Evolutionary conservation across 2,329 filamentous ascomycete species (phyloP), one percentile per base, ranked within the genome.

Genomic region (Trichoderma asperellum): DNA sequence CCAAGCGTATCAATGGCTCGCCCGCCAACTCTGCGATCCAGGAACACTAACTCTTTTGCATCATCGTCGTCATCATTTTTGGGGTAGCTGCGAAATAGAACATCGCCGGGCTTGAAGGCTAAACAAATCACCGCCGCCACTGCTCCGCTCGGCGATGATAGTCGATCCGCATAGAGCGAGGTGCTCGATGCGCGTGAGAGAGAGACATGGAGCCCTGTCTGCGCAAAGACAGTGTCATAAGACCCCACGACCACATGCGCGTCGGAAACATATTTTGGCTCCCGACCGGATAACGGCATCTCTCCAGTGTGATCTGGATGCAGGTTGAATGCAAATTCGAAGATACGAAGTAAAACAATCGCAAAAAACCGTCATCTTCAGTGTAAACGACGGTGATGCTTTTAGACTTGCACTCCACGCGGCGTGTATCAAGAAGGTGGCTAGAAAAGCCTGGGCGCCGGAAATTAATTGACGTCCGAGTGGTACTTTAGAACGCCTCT

Each of bases 271-370:
- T 57, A 65, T 57, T 43, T 27, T 65, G 62, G 53, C 12, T 47
- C 14, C 62, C 62, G 62, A 57, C 52, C 62, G 62, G 62, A 57
- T 49, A 47, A 49, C 62, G 62, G 62, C 62, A 57, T 57, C 53
- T 65, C 24, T 27, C 40, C 21, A 27, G 27, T 35, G 16, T 11
- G 27, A 5, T 24, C 35, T 14, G 32, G 27, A 29, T 40, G 47
- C 49, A 29, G 21, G 24, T 5, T 49, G 37, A 21, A 52, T 14
- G 14, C 10, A 49, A 12, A 10, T 49, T 24, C 24, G 18, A 49
- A 49, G n/a, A 24, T 49, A 2, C 6, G 11, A 49, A 12, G 10
- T n/a, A 21, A 53, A 40, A n/a, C 12, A 32, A 61, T 37, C 24
- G 49, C 18, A 14, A 34, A 64, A 43, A 18, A 34, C 53, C 35